These are phyloP conservation scores for Kitagawia praeruptora DNA, from an alignment of 129 eudicot species.

Conservation along the genomic window DNA sequence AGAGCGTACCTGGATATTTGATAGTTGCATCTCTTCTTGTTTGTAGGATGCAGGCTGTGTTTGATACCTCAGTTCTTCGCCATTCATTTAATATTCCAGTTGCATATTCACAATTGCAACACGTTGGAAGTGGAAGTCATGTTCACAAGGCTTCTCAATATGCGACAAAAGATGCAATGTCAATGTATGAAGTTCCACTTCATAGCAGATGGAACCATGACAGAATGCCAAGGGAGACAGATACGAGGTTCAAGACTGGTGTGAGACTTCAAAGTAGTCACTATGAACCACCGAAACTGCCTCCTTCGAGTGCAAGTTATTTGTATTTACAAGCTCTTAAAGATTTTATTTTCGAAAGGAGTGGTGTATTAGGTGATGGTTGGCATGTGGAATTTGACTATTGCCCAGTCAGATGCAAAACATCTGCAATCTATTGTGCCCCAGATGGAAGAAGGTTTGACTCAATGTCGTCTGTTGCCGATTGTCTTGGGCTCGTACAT, in stretches of 20 bases:
- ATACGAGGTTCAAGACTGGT: neutral
- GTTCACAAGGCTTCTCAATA: conserved; percentile 26
- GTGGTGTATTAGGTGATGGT: conserved; percentile 53
- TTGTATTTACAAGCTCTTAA: conserved; percentile 54
- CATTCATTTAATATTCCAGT: conserved; percentile 25
- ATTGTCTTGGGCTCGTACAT: conserved; percentile 30
- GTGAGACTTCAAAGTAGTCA: conserved; percentile 12
- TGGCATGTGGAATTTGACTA: conserved; percentile 73
- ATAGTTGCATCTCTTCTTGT: conserved; percentile 14
- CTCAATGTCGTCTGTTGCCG: conserved; percentile 63
- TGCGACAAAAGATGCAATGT: conserved; percentile 18
- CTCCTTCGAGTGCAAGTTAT: conserved; percentile 23
- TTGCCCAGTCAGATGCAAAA: conserved; percentile 29
- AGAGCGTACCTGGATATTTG: neutral
- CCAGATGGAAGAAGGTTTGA: conserved; percentile 67
- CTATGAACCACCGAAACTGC: conserved; percentile 13
- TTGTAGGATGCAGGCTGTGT: conserved; percentile 40
- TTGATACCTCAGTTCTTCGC: conserved; percentile 29
- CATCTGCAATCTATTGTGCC: conserved; percentile 48
- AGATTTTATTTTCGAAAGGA: conserved; percentile 46
- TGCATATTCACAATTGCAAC: conserved; percentile 29
- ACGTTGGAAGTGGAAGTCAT: conserved; percentile 20
- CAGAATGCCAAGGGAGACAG: conserved; percentile 1
- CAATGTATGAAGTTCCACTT: conserved; percentile 20
- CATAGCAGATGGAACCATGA: conserved; percentile 16